Conservation (phyloP, 768 basidiomycete genomes). For the Psilocybe subaeruginosa region DNA sequence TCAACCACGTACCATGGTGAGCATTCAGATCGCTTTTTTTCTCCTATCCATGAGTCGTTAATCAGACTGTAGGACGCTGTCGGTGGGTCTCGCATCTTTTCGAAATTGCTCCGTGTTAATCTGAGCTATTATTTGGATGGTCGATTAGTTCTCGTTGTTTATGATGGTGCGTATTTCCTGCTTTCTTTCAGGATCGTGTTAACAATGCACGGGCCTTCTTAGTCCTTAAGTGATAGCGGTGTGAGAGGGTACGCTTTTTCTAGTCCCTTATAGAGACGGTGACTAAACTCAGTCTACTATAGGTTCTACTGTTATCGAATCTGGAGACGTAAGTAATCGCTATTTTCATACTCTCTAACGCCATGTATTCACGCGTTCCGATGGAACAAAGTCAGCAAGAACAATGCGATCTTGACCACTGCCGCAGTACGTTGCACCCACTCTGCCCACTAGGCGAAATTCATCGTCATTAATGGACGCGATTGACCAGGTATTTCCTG, state of each 20-base stretch:
- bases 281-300: background rate
- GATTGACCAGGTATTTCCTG: background rate
- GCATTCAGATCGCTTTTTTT: background rate
- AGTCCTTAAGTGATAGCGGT: constrained; percentile 4
- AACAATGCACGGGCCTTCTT: background rate
- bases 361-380: background rate
- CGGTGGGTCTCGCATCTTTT: background rate
- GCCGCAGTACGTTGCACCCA: background rate
- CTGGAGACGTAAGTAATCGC: constrained; percentile 1
- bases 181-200: background rate
- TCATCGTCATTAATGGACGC: background rate
- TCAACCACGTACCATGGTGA: background rate
- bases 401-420: background rate
- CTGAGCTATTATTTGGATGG: background rate
- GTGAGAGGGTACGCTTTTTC: background rate
- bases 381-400: background rate
- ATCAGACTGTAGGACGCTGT: background rate
- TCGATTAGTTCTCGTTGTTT: constrained; percentile 1
- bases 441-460: background rate
- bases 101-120: background rate
- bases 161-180: background rate
- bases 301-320: constrained; percentile 7
- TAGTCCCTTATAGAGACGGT: background rate
- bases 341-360: background rate
- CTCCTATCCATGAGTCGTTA: background rate